Conservation (phyloP, 768 basidiomycete species). For the Pleurotus tuber-regium region DNA sequence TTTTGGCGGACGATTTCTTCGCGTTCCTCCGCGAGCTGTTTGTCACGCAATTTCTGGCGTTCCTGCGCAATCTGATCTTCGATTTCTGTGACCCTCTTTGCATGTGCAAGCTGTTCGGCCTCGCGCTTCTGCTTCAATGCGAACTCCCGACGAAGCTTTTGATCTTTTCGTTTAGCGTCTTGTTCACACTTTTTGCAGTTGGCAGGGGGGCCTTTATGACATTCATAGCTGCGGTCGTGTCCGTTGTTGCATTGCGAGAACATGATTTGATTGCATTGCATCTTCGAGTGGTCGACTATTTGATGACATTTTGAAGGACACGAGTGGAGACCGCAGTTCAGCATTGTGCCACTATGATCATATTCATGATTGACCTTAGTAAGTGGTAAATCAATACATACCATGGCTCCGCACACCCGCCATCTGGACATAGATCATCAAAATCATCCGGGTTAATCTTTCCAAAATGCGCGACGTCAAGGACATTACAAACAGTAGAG, state of each 20-base stretch:
- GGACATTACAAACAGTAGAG: not conserved
- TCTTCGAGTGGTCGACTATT: constrained; percentile 49
- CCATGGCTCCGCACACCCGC: constrained; percentile 64
- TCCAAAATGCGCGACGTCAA: not conserved
- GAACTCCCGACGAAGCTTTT: constrained; percentile 34
- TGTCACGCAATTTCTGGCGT: constrained; percentile 37
- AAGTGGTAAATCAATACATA: constrained; percentile 24
- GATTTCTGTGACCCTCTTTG: constrained; percentile 31
- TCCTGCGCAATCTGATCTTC: constrained; percentile 41
- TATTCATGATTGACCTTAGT: not conserved
- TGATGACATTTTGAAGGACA: constrained; percentile 67
- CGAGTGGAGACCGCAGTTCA: constrained; percentile 50
- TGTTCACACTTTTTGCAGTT: constrained; percentile 48
- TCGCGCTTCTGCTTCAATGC: constrained; percentile 43
- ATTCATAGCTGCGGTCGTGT: constrained; percentile 44
- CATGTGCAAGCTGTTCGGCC: constrained; percentile 40
- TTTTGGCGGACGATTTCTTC: constrained; percentile 37
- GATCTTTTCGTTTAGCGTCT: constrained; percentile 24
- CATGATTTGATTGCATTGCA: constrained; percentile 41
- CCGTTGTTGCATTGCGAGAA: constrained; percentile 37
- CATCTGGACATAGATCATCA: constrained; percentile 51
- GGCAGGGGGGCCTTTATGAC: constrained; percentile 33
- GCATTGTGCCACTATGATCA: constrained; percentile 39
- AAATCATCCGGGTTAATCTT: constrained; percentile 40
- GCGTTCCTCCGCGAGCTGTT: constrained; percentile 33